phyloP scores from a whole-genome alignment of 495 filamentous ascomycete genomes.

The Penicillium roqueforti region DNA sequence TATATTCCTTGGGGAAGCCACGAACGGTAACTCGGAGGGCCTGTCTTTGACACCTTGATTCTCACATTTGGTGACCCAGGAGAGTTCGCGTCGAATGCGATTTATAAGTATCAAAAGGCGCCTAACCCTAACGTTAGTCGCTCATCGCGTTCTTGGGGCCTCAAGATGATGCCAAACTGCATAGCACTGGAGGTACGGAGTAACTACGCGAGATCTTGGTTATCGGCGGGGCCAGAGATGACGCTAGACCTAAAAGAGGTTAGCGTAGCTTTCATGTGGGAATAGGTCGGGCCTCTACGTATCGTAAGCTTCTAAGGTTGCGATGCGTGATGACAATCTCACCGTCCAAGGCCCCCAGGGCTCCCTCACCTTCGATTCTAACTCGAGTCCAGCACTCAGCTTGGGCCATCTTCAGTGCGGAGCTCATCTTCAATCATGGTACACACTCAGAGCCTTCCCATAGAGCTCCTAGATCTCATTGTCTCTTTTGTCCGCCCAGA shows the following conservation, averaged over 20 bases:
- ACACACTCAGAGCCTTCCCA: background rate
- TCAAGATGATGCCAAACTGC: no score
- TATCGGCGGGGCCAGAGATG: no score
- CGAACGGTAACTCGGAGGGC: background rate
- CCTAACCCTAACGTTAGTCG: no score
- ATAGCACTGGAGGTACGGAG: no score
- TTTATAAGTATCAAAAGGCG: no score
- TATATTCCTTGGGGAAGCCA: background rate
- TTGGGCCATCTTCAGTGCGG: background rate
- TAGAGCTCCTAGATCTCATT: slow-evolving; percentile 1
- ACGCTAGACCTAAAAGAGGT: background rate
- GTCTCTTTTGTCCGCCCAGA: background rate
- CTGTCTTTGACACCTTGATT: background rate
- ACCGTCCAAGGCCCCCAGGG: no score
- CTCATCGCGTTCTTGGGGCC: no score
- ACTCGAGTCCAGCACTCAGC: background rate
- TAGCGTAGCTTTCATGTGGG: background rate
- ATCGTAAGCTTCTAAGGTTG: no score
- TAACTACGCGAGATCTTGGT: no score
- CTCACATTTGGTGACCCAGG: no score
- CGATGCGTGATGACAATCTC: background rate
- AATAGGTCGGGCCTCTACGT: no score
- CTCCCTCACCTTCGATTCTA: background rate
- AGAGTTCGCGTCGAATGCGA: no score
- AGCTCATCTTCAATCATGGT: background rate